Conservation (phyloP, 148 eudicot genomes). For the Chenopodium quinoa region DNA sequence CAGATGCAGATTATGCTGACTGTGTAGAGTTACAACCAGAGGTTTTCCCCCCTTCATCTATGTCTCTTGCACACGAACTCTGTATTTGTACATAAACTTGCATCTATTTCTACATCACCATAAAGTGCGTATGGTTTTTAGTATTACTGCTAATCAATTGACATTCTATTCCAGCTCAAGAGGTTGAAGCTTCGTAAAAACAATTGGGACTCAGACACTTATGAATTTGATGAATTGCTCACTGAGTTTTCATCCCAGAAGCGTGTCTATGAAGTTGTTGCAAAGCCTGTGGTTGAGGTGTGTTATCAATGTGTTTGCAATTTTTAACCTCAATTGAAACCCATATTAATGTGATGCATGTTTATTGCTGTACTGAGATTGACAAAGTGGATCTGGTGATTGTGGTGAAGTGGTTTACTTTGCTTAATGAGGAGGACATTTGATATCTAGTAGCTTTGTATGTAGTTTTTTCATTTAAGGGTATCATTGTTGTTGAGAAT, state of each 20-base stretch:
- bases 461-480: background rate
- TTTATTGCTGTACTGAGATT: background rate
- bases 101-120: background rate
- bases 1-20: constrained; percentile 98
- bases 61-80: background rate
- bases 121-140: background rate
- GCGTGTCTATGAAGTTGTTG: constrained; percentile 99
- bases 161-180: constrained; percentile 60
- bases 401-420: background rate
- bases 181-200: constrained; percentile 93
- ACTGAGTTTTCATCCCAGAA: constrained; percentile 92
- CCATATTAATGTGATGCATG: background rate
- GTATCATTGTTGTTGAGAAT: background rate
- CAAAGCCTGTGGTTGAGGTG: constrained; percentile 99
- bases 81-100: background rate
- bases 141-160: constrained; percentile 5
- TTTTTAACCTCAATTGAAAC: background rate
- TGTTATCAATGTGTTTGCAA: constrained; percentile 18
- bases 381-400: background rate
- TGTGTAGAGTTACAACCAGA: constrained; percentile 93
- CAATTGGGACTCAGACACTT: constrained; percentile 99
- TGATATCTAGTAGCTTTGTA: background rate
- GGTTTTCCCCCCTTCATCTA: constrained; percentile 38
- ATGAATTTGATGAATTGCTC: constrained; percentile 95
- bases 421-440: background rate